A percentile compares a stretch with the other conserved stretches of the same genome.
phyloP scores from a whole-genome alignment of 495 filamentous ascomycete species.

The Penicillium coffeae region DNA sequence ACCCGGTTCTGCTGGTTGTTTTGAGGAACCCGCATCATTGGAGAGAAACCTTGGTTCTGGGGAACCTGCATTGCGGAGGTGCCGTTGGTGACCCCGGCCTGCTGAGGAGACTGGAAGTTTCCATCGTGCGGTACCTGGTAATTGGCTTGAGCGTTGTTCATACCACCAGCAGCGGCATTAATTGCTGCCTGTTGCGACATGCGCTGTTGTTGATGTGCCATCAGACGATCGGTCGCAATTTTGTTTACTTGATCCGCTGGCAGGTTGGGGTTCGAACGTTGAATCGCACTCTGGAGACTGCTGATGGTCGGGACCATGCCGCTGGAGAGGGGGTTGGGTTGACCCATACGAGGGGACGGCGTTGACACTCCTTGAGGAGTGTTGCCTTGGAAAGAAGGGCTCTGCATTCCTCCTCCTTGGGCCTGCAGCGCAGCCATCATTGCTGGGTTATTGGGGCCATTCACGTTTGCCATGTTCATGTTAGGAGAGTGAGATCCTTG shows the following conservation, averaged over 20 bases:
- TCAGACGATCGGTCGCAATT: slow-evolving; percentile 57
- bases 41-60: slow-evolving; percentile 66
- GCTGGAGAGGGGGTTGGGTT: slow-evolving; percentile 49
- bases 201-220: slow-evolving; percentile 50
- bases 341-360: slow-evolving; percentile 49
- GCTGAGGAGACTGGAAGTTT: slow-evolving; percentile 35
- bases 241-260: slow-evolving; percentile 56
- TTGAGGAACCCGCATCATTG: slow-evolving; percentile 69
- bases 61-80: slow-evolving; percentile 39
- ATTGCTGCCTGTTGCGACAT: slow-evolving; percentile 57
- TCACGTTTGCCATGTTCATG: slow-evolving; percentile 42
- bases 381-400: slow-evolving; percentile 44
- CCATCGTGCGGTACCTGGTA: slow-evolving; percentile 41
- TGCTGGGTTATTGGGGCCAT: slow-evolving; percentile 51
- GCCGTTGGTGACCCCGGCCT: slow-evolving; percentile 29
- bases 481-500: slow-evolving; percentile 45
- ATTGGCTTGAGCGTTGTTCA: slow-evolving; percentile 35
- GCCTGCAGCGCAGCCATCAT: slow-evolving; percentile 52
- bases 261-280: slow-evolving; percentile 52
- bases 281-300: slow-evolving; percentile 47
- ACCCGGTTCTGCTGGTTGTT: slow-evolving; percentile 41
- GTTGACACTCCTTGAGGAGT: slow-evolving; percentile 45
- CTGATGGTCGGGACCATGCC: slow-evolving; percentile 54
- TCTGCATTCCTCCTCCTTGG: slow-evolving; percentile 46
- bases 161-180: slow-evolving; percentile 60